Base-by-base conservation (phyloP, 1,139 yeast species). In the Blastobotrys petasosporus region DNA sequence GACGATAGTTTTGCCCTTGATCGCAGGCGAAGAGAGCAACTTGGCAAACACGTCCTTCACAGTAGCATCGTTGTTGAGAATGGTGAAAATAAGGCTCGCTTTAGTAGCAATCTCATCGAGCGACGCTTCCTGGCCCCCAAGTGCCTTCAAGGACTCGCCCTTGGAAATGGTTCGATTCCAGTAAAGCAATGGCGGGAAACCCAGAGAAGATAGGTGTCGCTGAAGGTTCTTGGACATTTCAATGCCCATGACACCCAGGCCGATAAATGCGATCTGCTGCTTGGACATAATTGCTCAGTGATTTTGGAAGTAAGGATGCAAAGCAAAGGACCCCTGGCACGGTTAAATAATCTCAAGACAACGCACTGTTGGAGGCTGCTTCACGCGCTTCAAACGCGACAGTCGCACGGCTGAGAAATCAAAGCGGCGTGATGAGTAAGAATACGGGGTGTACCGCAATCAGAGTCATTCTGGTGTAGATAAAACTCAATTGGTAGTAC, bases 161-260 rank as follows among this genome's bases (percentile, higher is more conserved):
- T 51, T 52, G 6, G 46, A 39, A n/a, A 34, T 37, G 28, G 60
- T 54, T 8, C 60, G 48, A 42, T 55, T 56, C 41, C 50, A 50
- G 45, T 41, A 52, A 8, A 48, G 13, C 45, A 56, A 40, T n/a
- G 48, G 32, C 9, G 54, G 49, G 23, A 42, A 35, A 13, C 42
- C 40, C 33, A 48, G 47, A 13, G 43, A 29, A 9, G 39, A 17
- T 32, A 56, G 45, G 31, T 37, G 47, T 13, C 35, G 47, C 37
- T 56, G 60, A 32, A 56, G 44, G 44, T 56, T 42, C 33, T 32
- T 40, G 39, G 56, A 48, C 58, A 56, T 53, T 11, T 45, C 49
- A 32, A 32, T 39, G 34, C 60, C 60, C 59, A 56, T 56, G 43
- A 51, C 52, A 4, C 60, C 60, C 13, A 56, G 56, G 36, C 60